phyloP scores from a whole-genome alignment of 148 eudicot genomes.

The Linanthus parryae region DNA sequence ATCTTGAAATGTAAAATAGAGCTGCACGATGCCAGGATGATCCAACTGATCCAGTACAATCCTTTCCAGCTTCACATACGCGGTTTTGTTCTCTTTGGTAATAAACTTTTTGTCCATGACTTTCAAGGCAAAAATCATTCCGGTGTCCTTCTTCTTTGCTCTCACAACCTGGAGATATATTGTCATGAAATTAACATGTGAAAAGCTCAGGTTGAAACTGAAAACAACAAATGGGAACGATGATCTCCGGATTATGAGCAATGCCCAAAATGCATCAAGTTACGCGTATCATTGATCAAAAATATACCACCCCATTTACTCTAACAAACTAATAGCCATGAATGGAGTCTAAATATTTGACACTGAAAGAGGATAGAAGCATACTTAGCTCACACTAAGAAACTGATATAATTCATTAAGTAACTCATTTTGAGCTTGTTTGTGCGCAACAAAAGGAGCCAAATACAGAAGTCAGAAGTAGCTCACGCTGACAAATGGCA shows the following conservation, averaged over 20 bases:
- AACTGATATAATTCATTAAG: no score
- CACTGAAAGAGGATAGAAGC: no score
- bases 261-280: background rate
- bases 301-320: no score
- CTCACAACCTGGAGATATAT: constrained; percentile 59
- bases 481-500: no score
- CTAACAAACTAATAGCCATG: no score
- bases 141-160: constrained; percentile 86
- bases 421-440: no score
- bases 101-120: constrained; percentile 96
- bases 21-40: constrained; percentile 84
- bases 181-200: background rate
- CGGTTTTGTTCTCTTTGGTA: constrained; percentile 95
- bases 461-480: no score
- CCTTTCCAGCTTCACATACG: constrained; percentile 88
- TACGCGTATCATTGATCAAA: background rate
- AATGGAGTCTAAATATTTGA: no score
- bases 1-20: constrained; percentile 90
- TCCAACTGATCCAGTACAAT: constrained; percentile 90
- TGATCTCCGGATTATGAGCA: background rate
- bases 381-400: no score
- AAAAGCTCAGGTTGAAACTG: background rate
- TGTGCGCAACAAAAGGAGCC: no score
- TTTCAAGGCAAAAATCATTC: constrained; percentile 75
- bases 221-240: background rate